Percentiles rank a stretch among this genome's conserved stretches.
Evolutionary conservation across 225 moss, liverwort and hornwort genomes (phyloP).

Genomic region (Physcomitrium patens): DNA sequence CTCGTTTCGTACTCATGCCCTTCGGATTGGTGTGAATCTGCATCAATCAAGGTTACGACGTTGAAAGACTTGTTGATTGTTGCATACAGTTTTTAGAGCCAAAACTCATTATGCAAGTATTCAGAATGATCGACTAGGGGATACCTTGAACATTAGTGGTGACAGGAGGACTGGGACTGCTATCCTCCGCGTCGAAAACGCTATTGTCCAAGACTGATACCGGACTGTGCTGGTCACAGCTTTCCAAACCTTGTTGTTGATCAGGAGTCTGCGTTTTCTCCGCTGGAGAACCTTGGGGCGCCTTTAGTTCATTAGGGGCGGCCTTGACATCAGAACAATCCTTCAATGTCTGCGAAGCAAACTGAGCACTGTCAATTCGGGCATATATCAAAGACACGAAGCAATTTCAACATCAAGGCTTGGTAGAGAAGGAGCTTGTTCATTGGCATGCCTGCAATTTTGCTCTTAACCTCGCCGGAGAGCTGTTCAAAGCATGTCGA

Average conservation of each 20-base stretch:
- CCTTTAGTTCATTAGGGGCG: constrained; percentile 41
- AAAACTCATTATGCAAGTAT: too few relatives aligned
- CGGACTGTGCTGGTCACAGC: constrained; percentile 51
- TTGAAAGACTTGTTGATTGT: background rate
- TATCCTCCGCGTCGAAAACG: constrained; percentile 57
- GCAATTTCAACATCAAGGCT: background rate
- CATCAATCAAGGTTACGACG: background rate
- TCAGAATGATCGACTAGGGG: background rate
- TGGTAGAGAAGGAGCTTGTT: background rate
- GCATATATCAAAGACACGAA: too few relatives aligned
- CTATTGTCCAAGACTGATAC: constrained; percentile 61
- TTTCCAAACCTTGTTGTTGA: constrained; percentile 37
- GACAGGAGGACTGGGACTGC: constrained; percentile 44
- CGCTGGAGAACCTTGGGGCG: constrained; percentile 44
- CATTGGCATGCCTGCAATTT: constrained; percentile 49
- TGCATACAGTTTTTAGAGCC: too few relatives aligned
- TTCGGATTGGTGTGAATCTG: constrained; percentile 26
- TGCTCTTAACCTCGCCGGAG: constrained; percentile 24
- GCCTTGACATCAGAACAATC: constrained; percentile 26
- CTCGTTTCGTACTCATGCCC: constrained; percentile 9
- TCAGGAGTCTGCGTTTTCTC: constrained; percentile 41
- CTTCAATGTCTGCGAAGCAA: constrained; percentile 19
- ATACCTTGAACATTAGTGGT: constrained; percentile 31
- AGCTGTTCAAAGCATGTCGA: constrained; percentile 3
- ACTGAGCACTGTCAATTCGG: background rate